Evolutionary conservation across 179 eudicot genomes (phyloP), one percentile per base, ranked within the genome.

Genomic region (Camellia oleifera): DNA sequence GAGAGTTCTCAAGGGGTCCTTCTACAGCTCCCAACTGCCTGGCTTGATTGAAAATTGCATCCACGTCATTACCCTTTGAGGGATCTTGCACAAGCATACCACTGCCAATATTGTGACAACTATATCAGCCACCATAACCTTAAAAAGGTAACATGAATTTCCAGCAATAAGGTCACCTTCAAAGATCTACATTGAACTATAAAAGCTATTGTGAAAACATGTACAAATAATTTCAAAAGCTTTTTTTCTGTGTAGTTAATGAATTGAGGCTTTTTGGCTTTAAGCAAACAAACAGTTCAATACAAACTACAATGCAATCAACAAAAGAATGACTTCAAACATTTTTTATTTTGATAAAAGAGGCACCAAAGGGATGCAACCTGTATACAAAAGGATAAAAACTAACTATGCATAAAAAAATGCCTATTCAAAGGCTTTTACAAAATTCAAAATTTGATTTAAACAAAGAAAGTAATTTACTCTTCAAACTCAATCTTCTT

Each of bases 81-180:
- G 93, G 96, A 86, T 89, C 98, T 85, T 91, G 93, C 67, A 93
- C 97, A 80, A 92, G 91, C 94, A 92, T 91, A 69, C 97, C 97
- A 91, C 97, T 95, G 88, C 76, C 82, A 52, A 81, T 73, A 56
- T 23, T 45, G 52, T 17, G 66, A 14, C 66, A 72, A 67, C 20
- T 48, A 68, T 26, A 50, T 66, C 76, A 75, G 44, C 18, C 78
- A 32, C 11, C 42, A 18, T 57, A 65, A 79, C 26, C 32, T 72
- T 15, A 20, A 46, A 8, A 17, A 79, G 40, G 17, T 46, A 73
- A 77, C 0, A 40, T 0, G 2, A 40, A 66, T 53, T 26, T 32
- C 45, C 64, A 54, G 32, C 66, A 52, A 2, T 50, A 45, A 2
- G 14, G 13, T 77, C 26, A 26, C 10, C 54, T 63, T 40, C 32